Evolutionary conservation across 495 filamentous ascomycete genomes (phyloP).

Genomic region (Filosporella fistucella): DNA sequence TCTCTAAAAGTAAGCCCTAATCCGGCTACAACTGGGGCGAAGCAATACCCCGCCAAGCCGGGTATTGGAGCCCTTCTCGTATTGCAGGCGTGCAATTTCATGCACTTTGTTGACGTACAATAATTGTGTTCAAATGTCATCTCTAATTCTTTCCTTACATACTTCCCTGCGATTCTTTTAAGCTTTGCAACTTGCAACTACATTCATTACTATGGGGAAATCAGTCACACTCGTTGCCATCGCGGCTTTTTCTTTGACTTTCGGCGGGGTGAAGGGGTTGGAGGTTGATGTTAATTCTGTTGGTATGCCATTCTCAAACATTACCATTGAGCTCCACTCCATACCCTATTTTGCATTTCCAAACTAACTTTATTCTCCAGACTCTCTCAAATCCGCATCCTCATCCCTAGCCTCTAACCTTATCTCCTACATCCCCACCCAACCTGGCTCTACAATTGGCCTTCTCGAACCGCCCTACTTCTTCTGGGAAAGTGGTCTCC

Average conservation of each 20-base stretch:
- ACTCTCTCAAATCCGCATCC: slow-evolving; percentile 55
- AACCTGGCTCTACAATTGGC: slow-evolving; percentile 56
- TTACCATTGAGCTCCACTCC: background rate
- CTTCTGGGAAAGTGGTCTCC: slow-evolving; percentile 71
- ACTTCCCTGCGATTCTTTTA: no score
- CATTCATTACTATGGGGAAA: no score
- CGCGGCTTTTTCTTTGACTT: background rate
- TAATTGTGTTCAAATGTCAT: no score
- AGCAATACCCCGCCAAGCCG: no score
- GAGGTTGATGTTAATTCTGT: background rate
- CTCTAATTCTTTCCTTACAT: no score
- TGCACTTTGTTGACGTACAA: no score
- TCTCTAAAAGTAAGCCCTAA: no score
- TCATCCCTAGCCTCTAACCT: slow-evolving; percentile 55
- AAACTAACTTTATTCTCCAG: slow-evolving; percentile 24
- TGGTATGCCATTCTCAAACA: background rate
- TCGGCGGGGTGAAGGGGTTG: background rate
- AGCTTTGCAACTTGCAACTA: no score
- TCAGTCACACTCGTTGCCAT: background rate
- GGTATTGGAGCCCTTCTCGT: no score
- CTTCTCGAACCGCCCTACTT: slow-evolving; percentile 51
- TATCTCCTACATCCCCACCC: slow-evolving; percentile 57
- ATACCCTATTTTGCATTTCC: background rate
- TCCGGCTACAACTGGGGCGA: no score
- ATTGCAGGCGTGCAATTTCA: no score